Evolutionary conservation across 2,329 filamentous ascomycete genomes (phyloP).

Genomic region (Thelonectria blattea): DNA sequence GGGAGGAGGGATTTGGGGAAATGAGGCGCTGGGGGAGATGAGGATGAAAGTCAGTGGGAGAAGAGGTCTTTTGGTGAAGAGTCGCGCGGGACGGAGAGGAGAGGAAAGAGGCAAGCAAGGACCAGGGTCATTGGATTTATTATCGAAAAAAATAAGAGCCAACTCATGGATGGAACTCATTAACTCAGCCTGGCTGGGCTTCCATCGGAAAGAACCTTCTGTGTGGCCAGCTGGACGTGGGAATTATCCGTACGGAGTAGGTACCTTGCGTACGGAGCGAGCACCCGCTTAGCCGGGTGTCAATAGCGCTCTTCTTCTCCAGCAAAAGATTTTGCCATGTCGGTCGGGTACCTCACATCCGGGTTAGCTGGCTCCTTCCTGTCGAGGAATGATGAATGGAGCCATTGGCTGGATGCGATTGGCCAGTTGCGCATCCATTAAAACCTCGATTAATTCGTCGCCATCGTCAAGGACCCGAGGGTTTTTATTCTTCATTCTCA

Average conservation of each 20-base stretch:
- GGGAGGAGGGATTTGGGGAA: slow-evolving; percentile 23
- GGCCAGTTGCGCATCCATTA: slow-evolving; percentile 4
- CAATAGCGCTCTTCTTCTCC: not conserved
- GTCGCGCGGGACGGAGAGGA: not conserved
- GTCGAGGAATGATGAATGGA: slow-evolving; percentile 14
- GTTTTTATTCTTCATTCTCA: not conserved
- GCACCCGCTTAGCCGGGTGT: not conserved
- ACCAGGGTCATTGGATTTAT: slow-evolving; percentile 12
- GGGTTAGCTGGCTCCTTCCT: not conserved
- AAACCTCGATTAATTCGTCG: not conserved
- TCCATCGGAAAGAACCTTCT: not conserved
- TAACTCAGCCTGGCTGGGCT: slow-evolving; percentile 13
- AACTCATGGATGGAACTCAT: slow-evolving; percentile 5
- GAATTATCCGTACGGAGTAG: too few species aligned
- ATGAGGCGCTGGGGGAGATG: slow-evolving; percentile 19
- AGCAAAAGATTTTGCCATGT: slow-evolving; percentile 10
- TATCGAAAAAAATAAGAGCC: not conserved
- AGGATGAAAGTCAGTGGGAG: slow-evolving; percentile 1
- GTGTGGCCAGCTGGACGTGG: not conserved
- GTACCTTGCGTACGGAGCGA: too few species aligned
- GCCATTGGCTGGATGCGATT: slow-evolving; percentile 5
- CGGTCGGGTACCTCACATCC: slow-evolving; percentile 3
- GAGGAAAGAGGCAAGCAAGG: not conserved
- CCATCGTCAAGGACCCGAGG: not conserved
- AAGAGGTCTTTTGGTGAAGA: not conserved